Conservation (phyloP, 169 alveolate species). For the Miamiensis avidus region DNA sequence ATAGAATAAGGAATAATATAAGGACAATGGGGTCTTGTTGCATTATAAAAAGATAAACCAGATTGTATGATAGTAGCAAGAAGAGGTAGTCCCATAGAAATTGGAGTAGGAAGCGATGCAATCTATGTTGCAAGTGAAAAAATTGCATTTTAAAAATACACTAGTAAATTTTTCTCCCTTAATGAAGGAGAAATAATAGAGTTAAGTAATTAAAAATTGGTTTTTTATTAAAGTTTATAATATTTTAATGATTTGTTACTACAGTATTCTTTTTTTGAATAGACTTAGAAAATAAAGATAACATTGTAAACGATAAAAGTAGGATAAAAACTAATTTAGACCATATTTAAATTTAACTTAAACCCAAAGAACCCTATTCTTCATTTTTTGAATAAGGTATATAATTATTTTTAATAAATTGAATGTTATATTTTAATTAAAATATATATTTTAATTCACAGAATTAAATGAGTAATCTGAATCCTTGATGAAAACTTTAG, state of each 20-base stretch:
- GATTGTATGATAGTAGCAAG: conserved; percentile 91
- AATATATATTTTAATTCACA: too few relatives aligned
- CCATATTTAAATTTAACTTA: conserved; percentile 78
- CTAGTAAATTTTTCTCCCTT: conserved; percentile 90
- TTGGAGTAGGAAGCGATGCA: conserved; percentile 85
- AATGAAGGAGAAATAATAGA: conserved; percentile 90
- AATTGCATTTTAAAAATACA: conserved; percentile 91
- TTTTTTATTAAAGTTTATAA: conserved; percentile 76
- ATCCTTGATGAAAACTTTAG: conserved; percentile 48
- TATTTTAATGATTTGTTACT: conserved; percentile 60
- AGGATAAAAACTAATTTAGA: conserved; percentile 60
- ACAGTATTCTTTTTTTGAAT: conserved; percentile 21
- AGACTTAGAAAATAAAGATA: conserved; percentile 50
- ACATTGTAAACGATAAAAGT: conserved; percentile 46
- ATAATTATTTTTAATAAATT: too few relatives aligned
- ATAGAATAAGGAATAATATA: conserved; percentile 86
- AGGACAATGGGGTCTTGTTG: conserved; percentile 97
- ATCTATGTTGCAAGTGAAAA: conserved; percentile 93
- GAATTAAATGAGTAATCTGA: conserved; percentile 44
- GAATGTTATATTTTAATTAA: too few relatives aligned
- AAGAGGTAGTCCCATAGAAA: conserved; percentile 92
- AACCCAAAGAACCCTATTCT: conserved; percentile 38
- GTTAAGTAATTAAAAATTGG: too few relatives aligned
- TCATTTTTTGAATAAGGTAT: conserved; percentile 53
- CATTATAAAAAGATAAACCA: conserved; percentile 88